A percentile compares a stretch with the other conserved stretches of the same genome.
phyloP scores from a whole-genome alignment of 2,329 filamentous ascomycete genomes.

The Colletotrichum paranaense region DNA sequence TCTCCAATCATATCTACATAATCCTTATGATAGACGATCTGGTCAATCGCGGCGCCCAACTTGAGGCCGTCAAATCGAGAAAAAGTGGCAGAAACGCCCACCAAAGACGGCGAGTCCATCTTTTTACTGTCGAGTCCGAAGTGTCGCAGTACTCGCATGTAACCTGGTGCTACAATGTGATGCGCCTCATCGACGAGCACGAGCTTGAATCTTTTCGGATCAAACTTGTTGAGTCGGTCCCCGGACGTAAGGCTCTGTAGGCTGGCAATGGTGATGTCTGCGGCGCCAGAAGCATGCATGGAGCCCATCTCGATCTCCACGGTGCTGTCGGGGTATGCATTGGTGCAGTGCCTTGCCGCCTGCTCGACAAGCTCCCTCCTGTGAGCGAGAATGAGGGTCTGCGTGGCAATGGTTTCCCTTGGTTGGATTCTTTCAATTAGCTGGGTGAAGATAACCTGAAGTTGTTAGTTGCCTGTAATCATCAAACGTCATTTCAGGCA shows the following conservation, averaged over 20 bases:
- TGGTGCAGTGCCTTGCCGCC: conserved; percentile 84
- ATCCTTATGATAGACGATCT: conserved; percentile 93
- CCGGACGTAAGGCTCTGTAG: conserved; percentile 85
- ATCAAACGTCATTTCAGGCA: conserved; percentile 20
- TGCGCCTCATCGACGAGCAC: conserved; percentile 96
- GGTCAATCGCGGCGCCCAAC: conserved; percentile 87
- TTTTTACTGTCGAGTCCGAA: conserved; percentile 71
- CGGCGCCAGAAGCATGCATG: conserved; percentile 78
- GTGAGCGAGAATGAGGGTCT: conserved; percentile 92
- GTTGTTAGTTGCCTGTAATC: neutral
- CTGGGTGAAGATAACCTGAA: conserved; percentile 92
- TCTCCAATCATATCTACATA: conserved; percentile 79
- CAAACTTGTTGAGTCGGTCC: conserved; percentile 83
- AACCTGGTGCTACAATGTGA: conserved; percentile 89
- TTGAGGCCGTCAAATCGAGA: conserved; percentile 85
- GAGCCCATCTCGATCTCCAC: conserved; percentile 95
- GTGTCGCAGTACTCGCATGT: conserved; percentile 80
- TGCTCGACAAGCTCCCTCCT: conserved; percentile 94
- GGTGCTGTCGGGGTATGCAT: conserved; percentile 81
- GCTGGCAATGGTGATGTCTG: conserved; percentile 95
- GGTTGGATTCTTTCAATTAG: conserved; percentile 82
- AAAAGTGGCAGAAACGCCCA: conserved; percentile 89
- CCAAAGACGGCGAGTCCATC: conserved; percentile 68
- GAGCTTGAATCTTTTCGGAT: conserved; percentile 84
- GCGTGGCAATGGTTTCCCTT: conserved; percentile 67